Base-by-base conservation (phyloP, 208 protist species). In the Trypanosoma melophagium region DNA sequence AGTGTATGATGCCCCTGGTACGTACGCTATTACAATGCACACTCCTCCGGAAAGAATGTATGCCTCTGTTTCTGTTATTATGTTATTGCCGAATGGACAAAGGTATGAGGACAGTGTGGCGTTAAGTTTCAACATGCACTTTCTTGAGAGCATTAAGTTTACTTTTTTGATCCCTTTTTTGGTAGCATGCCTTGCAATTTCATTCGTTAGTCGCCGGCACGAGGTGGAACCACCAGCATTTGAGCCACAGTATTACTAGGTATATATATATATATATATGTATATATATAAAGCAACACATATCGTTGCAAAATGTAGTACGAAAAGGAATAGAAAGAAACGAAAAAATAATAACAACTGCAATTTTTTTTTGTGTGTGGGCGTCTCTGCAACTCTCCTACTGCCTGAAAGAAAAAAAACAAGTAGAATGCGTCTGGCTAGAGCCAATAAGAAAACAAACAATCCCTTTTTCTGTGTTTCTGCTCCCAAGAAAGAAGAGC, bases 71-170 rank as follows among this genome's bases (percentile, higher is more conserved):
- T 76, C 42, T 9, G 71, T 97, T 1, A 64, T 79, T 8, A 75
- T 97, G 80, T 74, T 61, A 19, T 65, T 93, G 24, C 66, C 77
- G 8, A 87, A 89, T 70, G 84, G 86, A 0, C 90, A 94, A 66
- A 65, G 61, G 3, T 97, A 86, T 69, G 85, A 79, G 1, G 90
- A 96, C 61, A 80, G 56, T 50, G 66, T 90, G 45, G 31, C 90
- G 10, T 62, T 93, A 51, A 88, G 83, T 64, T 93, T 96, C 65
- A 93, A 96, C 65, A 86, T 91, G 76, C 72, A 94, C 52, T 96
- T 92, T 47, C 71, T 94, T 53, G 78, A 88, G 38, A 82, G 84
- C 25, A 76, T 94, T 38, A 96, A 96, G 65, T 86, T 83, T 62
- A 77, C 80, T 1, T 77, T 96, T 51, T 13, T 96, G 12, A 47